Conservation (phyloP, 202 grass and related monocot species). For the Zizania palustris region DNA sequence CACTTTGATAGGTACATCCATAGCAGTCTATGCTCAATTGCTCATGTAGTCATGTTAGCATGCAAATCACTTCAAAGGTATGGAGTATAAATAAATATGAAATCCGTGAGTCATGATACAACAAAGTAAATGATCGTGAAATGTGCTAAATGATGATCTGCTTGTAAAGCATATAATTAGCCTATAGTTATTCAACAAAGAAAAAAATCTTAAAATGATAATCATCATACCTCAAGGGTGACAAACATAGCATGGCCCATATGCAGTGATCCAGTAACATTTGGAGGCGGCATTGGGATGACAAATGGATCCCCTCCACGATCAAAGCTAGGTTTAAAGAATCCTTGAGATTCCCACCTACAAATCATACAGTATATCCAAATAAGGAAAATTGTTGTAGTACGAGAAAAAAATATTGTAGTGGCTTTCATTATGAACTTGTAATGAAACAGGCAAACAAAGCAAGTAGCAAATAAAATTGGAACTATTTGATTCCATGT, state of each 20-base stretch:
- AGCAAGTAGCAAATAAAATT: neutral
- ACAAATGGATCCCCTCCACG: slow-evolving; percentile 83
- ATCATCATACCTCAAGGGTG: slow-evolving; percentile 83
- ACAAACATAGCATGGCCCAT: slow-evolving; percentile 99
- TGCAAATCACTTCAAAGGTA: slow-evolving; percentile 1
- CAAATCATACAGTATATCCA: slow-evolving; percentile 34
- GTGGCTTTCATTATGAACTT: neutral
- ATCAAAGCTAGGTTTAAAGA: slow-evolving; percentile 85
- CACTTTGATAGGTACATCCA: neutral
- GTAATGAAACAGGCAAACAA: neutral
- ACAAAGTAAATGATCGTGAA: neutral
- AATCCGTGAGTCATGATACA: neutral
- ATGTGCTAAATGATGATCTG: neutral
- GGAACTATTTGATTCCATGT: neutral
- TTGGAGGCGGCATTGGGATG: slow-evolving; percentile 91
- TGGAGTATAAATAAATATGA: neutral
- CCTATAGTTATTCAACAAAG: slow-evolving; percentile 24
- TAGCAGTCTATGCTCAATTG: neutral
- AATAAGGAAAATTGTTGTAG: slow-evolving; percentile 26
- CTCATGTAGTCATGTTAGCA: neutral
- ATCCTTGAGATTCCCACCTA: slow-evolving; percentile 98
- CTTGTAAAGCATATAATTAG: slow-evolving; percentile 15
- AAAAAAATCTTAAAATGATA: slow-evolving; percentile 12
- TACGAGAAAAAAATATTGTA: slow-evolving; percentile 4
- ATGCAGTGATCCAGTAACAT: slow-evolving; percentile 95